These are phyloP conservation scores for Noccaea caerulescens DNA, from an alignment of 345 rosid genomes.

Conservation along the genomic window DNA sequence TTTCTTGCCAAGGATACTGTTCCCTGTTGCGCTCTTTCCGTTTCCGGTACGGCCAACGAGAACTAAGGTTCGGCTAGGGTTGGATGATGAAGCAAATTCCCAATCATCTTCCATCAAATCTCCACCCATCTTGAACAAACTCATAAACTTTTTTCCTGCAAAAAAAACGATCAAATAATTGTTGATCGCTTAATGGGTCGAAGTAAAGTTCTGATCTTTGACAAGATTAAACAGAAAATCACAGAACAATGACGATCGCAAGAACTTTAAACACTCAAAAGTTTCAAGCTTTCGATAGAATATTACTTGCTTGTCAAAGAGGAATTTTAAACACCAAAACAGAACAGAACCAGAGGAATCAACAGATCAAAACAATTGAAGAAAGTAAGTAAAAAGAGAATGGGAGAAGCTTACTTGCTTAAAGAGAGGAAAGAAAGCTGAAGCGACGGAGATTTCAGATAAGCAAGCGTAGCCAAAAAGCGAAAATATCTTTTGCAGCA, in stretches of 20 bases:
- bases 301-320: constrained; percentile 18
- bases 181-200: constrained; percentile 2
- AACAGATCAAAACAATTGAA: constrained; percentile 1
- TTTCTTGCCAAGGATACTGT: constrained; percentile 72
- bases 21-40: constrained; percentile 94
- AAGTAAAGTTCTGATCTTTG: constrained; percentile 24
- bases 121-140: constrained; percentile 67
- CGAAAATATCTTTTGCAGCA: neutral
- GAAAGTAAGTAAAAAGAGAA: neutral
- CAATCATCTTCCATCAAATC: constrained; percentile 78
- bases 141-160: constrained; percentile 23
- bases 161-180: neutral
- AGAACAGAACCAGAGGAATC: constrained; percentile 10
- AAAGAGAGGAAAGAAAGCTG: constrained; percentile 11
- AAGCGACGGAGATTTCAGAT: constrained; percentile 21
- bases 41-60: constrained; percentile 92
- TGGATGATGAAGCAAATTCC: constrained; percentile 65
- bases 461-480: neutral
- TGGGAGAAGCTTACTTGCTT: constrained; percentile 39
- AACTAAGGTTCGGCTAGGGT: constrained; percentile 64
- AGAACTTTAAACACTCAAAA: constrained; percentile 8
- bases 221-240: neutral
- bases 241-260: constrained; percentile 6
- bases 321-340: constrained; percentile 7
- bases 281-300: constrained; percentile 4